Conservation (phyloP, 768 basidiomycete genomes). For the Neoboletus brunneissimus region DNA sequence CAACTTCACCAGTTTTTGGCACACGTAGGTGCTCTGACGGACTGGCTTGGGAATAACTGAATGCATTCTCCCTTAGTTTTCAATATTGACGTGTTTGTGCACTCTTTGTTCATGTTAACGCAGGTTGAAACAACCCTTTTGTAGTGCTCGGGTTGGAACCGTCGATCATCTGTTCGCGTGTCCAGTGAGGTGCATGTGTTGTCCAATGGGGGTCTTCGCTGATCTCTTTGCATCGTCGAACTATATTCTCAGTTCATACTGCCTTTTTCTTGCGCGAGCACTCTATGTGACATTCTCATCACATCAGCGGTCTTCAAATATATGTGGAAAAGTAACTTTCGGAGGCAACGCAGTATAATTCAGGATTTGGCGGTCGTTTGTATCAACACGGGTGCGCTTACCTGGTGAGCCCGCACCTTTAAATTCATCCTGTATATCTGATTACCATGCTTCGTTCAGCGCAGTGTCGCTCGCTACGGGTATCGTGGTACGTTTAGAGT, state of each 20-base stretch:
- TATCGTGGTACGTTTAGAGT: constrained; percentile 4
- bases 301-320: too few species aligned
- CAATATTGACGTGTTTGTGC: background rate
- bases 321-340: background rate
- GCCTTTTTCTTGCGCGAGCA: too few species aligned
- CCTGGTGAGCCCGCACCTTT: constrained; percentile 1
- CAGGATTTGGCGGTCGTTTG: constrained; percentile 12
- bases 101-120: background rate
- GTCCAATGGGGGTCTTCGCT: background rate
- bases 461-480: background rate
- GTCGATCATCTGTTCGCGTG: background rate
- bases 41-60: background rate
- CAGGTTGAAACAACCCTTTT: background rate
- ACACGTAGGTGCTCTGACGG: background rate
- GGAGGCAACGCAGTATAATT: constrained; percentile 1
- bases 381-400: constrained; percentile 10
- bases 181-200: constrained; percentile 3
- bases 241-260: background rate
- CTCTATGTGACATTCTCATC: too few species aligned
- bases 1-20: background rate
- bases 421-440: background rate
- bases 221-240: background rate
- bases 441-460: background rate
- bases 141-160: constrained; percentile 6
- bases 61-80: background rate